Conservation (phyloP, 768 basidiomycete species). For the Suillus sp. region DNA sequence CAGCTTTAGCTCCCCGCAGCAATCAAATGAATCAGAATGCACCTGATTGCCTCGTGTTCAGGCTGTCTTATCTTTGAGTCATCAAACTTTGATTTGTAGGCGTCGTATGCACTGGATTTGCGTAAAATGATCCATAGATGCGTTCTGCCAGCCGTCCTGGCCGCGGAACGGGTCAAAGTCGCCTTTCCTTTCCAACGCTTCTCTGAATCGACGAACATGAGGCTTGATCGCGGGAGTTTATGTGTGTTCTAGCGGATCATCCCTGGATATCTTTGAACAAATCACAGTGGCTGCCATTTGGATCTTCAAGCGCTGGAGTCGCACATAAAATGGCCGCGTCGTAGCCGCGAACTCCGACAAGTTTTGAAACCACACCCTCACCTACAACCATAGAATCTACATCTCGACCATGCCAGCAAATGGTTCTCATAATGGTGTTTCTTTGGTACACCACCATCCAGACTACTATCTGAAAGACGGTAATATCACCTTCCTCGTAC, state of each 20-base stretch:
- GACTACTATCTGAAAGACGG: background rate
- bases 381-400: background rate
- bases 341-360: background rate
- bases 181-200: background rate
- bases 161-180: background rate
- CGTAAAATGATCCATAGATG: background rate
- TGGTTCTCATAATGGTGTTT: background rate
- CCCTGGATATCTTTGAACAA: background rate
- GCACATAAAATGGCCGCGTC: conserved; percentile 2
- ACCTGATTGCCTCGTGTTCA: conserved; percentile 4
- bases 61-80: background rate
- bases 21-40: background rate
- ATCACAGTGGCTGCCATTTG: background rate
- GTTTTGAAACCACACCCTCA: background rate
- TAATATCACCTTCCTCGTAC: background rate
- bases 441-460: background rate
- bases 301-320: background rate
- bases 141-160: too few species aligned
- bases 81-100: background rate
- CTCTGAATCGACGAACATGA: background rate
- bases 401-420: background rate
- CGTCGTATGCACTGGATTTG: background rate
- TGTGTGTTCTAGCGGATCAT: background rate
- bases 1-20: background rate
- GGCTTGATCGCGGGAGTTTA: background rate